Base-by-base conservation (phyloP, 306 rosid genomes). In the Albizia julibrissin region DNA sequence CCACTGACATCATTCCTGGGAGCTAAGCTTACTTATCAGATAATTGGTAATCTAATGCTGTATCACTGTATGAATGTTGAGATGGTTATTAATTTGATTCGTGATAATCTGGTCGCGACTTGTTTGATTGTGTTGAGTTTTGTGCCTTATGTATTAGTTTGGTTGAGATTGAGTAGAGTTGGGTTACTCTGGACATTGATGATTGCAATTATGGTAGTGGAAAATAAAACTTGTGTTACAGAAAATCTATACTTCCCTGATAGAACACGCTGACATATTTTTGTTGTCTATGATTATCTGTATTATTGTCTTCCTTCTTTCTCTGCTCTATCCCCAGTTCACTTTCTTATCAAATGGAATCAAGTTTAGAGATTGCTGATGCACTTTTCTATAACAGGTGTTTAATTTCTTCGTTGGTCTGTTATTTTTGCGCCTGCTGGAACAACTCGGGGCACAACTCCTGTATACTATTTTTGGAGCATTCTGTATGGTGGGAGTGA, bases 371-470 rank as follows among this genome's bases (percentile, higher is more conserved):
- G 37, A 34, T 80, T 79, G 77, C 54, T 79, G 39, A 69, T 67
- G 52, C 64, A 31, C 71, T 75, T 40, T 66, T 40, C 26, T 68
- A 50, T 54, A 39, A 87, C 93, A 90, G 93, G 84, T 86, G 81
- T 66, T 90, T 69, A 90, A 90, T 82, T 90, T 90, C 87, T 84
- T 90, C 5, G 91, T 88, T 47, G 91, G 91, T 21, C 87, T 87
- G 43, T 74, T 90, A 31, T 88, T 90, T 75, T 78, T 90, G 79
- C 88, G 81, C 56, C 74, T 88, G 84, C 88, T 90, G 83, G 90
- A 88, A 84, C 76, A 80, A 78, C 62, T 90, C 0, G 93, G 93
- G 31, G 87, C 90, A 7, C 81, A 59, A 47, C 42, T 75, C 69
- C 81, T 88, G 66, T 90, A 88, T 79, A 33, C 87, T 8, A 61